These are phyloP conservation scores for Babesia caballi DNA, from an alignment of 169 alveolate species.

Conservation along the genomic window DNA sequence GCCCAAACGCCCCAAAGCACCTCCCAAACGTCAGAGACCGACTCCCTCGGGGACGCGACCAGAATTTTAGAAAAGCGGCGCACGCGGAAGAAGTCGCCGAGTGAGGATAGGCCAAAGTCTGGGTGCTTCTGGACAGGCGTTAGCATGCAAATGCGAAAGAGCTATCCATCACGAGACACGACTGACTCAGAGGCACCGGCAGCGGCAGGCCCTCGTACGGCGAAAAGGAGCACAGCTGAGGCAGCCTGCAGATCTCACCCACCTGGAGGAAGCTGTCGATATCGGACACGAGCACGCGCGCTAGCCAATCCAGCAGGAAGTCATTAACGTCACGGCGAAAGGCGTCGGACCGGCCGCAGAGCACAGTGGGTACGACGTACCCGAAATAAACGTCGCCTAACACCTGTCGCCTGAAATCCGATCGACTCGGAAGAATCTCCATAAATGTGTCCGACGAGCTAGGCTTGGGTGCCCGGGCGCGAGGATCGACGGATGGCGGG, in stretches of 20 bases:
- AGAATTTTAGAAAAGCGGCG: conserved; percentile 34
- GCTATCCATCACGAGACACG: background rate
- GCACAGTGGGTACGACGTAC: conserved; percentile 58
- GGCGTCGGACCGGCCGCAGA: conserved; percentile 53
- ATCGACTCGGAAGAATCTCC: conserved; percentile 21
- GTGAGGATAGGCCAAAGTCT: conserved; percentile 33
- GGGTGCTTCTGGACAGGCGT: conserved; percentile 10
- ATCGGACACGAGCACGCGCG: background rate
- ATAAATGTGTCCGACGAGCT: conserved; percentile 12
- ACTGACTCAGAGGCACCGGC: background rate
- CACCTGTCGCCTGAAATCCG: background rate
- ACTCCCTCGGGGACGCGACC: conserved; percentile 35
- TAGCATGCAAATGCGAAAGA: background rate
- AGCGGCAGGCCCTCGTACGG: background rate
- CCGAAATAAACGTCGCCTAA: conserved; percentile 59
- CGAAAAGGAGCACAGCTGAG: background rate
- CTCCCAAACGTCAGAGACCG: conserved; percentile 44
- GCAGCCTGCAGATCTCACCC: background rate
- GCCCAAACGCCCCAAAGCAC: conserved; percentile 67
- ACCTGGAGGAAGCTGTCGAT: conserved; percentile 14
- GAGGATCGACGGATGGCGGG: background rate
- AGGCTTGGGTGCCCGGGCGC: background rate
- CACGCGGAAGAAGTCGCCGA: conserved; percentile 20
- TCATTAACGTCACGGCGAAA: conserved; percentile 8
- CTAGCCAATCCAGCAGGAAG: conserved; percentile 27